These are phyloP conservation scores for Hirsutella minnesotensis DNA, from an alignment of 2,329 filamentous ascomycete species.

Conservation along the genomic window DNA sequence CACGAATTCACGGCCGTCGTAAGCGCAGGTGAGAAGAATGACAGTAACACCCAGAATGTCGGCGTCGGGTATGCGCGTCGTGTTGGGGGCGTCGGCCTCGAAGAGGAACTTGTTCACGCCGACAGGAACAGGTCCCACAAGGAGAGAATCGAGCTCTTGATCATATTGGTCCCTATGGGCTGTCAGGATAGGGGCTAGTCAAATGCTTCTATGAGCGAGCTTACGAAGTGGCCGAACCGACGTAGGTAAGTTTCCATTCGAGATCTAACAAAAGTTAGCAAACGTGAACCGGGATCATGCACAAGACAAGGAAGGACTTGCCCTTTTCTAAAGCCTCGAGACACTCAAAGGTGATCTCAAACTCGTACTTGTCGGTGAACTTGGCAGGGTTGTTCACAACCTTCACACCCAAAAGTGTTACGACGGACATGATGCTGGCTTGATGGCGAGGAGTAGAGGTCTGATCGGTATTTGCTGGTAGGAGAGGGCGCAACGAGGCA, in stretches of 20 bases:
- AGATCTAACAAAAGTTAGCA: conserved; percentile 51
- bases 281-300: conserved; percentile 2
- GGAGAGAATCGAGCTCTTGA: conserved; percentile 92
- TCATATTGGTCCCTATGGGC: conserved; percentile 78
- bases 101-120: conserved; percentile 99
- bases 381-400: conserved; percentile 94
- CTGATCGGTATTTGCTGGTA: too few species aligned
- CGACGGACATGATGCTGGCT: conserved; percentile 65
- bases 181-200: conserved; percentile 9
- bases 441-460: background rate
- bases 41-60: conserved; percentile 97
- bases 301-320: conserved; percentile 22
- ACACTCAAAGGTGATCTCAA: conserved; percentile 98
- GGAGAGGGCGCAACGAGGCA: too few species aligned
- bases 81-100: conserved; percentile 86
- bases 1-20: conserved; percentile 93
- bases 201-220: conserved; percentile 17
- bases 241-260: conserved; percentile 98
- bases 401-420: conserved; percentile 89
- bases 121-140: conserved; percentile 93
- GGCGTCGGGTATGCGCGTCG: conserved; percentile 79
- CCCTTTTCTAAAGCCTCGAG: conserved; percentile 90
- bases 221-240: conserved; percentile 94
- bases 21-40: conserved; percentile 89
- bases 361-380: conserved; percentile 87